Evolutionary conservation across 441 rosid genomes (phyloP).

Genomic region (Populus hybrid): DNA sequence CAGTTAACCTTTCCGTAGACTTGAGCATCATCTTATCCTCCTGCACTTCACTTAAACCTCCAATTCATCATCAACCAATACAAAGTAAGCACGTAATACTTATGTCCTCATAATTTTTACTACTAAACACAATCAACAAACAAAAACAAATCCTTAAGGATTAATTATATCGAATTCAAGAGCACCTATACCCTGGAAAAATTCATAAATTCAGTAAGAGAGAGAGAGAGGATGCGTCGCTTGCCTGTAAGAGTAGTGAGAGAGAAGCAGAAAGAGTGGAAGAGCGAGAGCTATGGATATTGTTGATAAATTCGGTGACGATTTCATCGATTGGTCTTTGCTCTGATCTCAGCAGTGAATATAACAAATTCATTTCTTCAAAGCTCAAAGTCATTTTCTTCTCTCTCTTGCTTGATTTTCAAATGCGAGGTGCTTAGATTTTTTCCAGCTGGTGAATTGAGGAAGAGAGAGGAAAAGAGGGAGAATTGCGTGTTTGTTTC

Average conservation of each 20-base stretch:
- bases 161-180: neutral
- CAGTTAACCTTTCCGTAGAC: constrained; percentile 63
- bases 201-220: neutral
- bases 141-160: neutral
- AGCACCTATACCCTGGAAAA: neutral
- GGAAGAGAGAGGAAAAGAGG: neutral
- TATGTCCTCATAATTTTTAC: neutral
- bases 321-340: constrained; percentile 55
- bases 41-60: constrained; percentile 38
- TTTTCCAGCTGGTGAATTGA: neutral
- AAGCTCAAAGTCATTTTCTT: constrained; percentile 32
- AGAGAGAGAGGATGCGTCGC: neutral
- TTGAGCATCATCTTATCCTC: constrained; percentile 59
- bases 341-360: constrained; percentile 51
- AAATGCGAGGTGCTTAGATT: neutral
- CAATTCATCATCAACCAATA: constrained; percentile 20
- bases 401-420: neutral
- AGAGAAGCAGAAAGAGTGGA: constrained; percentile 61
- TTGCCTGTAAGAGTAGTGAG: constrained; percentile 56
- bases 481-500: neutral
- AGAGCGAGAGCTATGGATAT: constrained; percentile 41
- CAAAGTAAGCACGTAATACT: neutral
- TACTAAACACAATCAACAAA: neutral
- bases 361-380: constrained; percentile 38
- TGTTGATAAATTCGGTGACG: constrained; percentile 57